Conservation (phyloP, 2,329 filamentous ascomycete species). For the Cryoendolithus antarcticus region DNA sequence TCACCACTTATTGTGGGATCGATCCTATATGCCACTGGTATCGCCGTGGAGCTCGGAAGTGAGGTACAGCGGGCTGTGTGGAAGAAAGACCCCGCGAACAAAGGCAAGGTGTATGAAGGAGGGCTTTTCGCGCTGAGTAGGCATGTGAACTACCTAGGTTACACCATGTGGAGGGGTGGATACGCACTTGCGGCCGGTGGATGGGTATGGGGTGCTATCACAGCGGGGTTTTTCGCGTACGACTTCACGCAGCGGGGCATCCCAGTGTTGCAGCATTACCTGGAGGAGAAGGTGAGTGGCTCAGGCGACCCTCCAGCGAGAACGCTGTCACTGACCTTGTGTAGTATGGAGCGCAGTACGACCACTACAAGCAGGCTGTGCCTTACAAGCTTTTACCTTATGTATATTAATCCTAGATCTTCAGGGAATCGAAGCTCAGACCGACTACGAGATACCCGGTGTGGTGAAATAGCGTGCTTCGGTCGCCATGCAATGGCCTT, state of each 20-base stretch:
- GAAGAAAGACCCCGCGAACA: slow-evolving; percentile 39
- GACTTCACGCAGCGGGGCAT: slow-evolving; percentile 35
- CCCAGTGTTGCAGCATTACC: slow-evolving; percentile 39
- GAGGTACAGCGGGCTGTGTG: slow-evolving; percentile 46
- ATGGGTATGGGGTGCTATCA: slow-evolving; percentile 30
- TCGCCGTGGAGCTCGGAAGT: slow-evolving; percentile 41
- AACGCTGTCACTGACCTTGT: slow-evolving; percentile 2
- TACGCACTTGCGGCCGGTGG: slow-evolving; percentile 39
- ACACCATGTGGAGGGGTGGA: slow-evolving; percentile 38
- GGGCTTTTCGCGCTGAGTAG: slow-evolving; percentile 38
- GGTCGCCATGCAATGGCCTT: too few relatives aligned
- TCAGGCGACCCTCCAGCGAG: background rate
- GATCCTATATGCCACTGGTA: slow-evolving; percentile 38
- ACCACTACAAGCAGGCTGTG: slow-evolving; percentile 25
- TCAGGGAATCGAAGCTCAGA: too few relatives aligned
- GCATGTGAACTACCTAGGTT: slow-evolving; percentile 45
- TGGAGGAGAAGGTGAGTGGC: slow-evolving; percentile 26
- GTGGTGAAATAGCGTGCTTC: too few relatives aligned
- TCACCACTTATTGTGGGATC: slow-evolving; percentile 36
- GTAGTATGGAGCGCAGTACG: slow-evolving; percentile 29
- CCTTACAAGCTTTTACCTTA: slow-evolving; percentile 29
- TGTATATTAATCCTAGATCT: slow-evolving; percentile 16
- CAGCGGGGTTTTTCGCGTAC: slow-evolving; percentile 30
- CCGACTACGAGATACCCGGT: too few relatives aligned
- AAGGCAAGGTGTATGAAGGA: slow-evolving; percentile 39